A percentile compares a stretch with the other conserved stretches of the same genome.
These are phyloP conservation scores for Verticillium dahliae DNA, from an alignment of 2,329 filamentous ascomycete species.

Conservation along the genomic window DNA sequence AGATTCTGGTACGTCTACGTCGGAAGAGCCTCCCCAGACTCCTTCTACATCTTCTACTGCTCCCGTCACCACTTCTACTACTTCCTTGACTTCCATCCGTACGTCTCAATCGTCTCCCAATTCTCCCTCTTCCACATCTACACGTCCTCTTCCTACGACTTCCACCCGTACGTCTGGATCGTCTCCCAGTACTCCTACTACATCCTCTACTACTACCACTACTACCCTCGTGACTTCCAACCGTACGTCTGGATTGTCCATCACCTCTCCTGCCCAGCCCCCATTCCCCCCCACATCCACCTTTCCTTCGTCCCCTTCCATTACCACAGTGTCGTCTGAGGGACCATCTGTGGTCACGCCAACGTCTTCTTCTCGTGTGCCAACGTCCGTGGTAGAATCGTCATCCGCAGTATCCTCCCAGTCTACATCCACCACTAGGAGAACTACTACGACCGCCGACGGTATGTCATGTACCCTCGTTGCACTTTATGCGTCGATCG, in stretches of 20 bases:
- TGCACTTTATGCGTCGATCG: neutral
- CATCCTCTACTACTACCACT: slow-evolving; percentile 13
- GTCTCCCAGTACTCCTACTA: slow-evolving; percentile 13
- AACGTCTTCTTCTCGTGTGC: slow-evolving; percentile 12
- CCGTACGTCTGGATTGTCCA: slow-evolving; percentile 12
- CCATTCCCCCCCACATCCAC: slow-evolving; percentile 23
- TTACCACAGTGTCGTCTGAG: slow-evolving; percentile 11
- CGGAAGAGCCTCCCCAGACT: slow-evolving; percentile 11
- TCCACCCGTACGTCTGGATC: slow-evolving; percentile 10
- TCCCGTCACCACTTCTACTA: slow-evolving; percentile 1
- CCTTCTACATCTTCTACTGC: slow-evolving; percentile 17
- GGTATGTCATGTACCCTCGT: neutral
- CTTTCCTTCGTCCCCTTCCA: slow-evolving; percentile 18
- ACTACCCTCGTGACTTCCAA: slow-evolving; percentile 5
- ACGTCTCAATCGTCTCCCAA: slow-evolving; percentile 12
- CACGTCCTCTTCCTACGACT: too few relatives aligned
- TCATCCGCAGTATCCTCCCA: slow-evolving; percentile 11
- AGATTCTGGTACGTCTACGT: slow-evolving; percentile 17
- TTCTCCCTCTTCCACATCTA: slow-evolving; percentile 17
- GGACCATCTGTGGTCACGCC: slow-evolving; percentile 10
- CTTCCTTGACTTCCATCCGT: slow-evolving; percentile 12
- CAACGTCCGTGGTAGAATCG: slow-evolving; percentile 7
- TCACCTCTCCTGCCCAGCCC: slow-evolving; percentile 10
- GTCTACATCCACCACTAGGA: slow-evolving; percentile 8
- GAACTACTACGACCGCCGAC: slow-evolving; percentile 5